A percentile compares a stretch with the other conserved stretches of the same genome.
Evolutionary conservation across 1,284 basidiomycete species (phyloP).

Genomic region (Trichosporon coremiiforme): DNA sequence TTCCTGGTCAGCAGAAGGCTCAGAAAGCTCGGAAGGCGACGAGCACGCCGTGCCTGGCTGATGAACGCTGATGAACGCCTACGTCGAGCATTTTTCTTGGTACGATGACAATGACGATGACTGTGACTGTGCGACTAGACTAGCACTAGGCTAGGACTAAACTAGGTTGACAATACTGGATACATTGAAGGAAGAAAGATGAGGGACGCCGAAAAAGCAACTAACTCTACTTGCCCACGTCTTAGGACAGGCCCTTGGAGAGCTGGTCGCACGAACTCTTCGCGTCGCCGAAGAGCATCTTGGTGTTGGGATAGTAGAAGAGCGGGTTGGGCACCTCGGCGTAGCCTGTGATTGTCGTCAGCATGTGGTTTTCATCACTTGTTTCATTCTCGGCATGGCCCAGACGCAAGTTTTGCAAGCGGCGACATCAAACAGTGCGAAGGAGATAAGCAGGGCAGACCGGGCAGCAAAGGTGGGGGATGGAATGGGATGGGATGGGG

Average conservation of each 20-base stretch:
- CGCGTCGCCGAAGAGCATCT: conserved; percentile 86
- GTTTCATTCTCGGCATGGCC: not conserved
- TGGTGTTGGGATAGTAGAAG: conserved; percentile 83
- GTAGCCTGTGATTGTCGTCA: conserved; percentile 31
- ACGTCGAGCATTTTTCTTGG: not conserved
- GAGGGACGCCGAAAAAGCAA: not conserved
- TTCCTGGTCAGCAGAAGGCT: not conserved
- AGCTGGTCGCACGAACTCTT: conserved; percentile 75
- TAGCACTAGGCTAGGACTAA: no score
- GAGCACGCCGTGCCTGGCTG: not conserved
- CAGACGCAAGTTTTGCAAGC: not conserved
- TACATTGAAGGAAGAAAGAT: no score
- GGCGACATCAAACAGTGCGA: not conserved
- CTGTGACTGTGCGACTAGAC: no score
- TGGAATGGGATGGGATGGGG: no score
- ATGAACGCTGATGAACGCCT: not conserved
- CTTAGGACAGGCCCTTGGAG: conserved; percentile 39
- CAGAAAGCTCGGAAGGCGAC: not conserved
- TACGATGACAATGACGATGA: not conserved
- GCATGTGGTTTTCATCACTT: not conserved
- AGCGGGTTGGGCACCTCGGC: conserved; percentile 85
- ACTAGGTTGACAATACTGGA: no score
- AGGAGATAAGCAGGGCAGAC: not conserved
- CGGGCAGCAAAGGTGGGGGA: no score
- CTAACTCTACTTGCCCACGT: conserved; percentile 24